Evolutionary conservation across 2,329 filamentous ascomycete genomes (phyloP), one percentile per base, ranked within the genome.

Genomic region (Xenosphaeropsis pyriputrescens): DNA sequence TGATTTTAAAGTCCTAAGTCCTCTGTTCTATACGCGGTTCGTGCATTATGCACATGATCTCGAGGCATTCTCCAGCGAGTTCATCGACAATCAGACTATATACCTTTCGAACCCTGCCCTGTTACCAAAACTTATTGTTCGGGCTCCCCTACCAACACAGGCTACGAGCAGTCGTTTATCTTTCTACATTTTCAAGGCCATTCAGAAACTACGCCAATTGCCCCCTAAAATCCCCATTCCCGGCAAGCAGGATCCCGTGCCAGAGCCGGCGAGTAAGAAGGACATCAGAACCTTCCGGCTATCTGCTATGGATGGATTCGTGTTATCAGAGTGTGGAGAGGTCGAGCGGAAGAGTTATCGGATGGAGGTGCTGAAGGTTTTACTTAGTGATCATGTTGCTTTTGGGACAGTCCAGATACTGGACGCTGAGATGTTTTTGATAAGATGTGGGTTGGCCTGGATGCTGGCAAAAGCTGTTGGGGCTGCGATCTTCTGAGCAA

Each of bases 1-100:
- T 5, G 68, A 70, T 32, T 57, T 83, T 35, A 67, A 66, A 38
- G 59, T 83, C 4, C 53, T 79, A 15, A 78, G 73, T 0, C 78
- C 79, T 1, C 62, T 59, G 0, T 85, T 85, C 50, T 85, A 85
- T 57, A 65, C 70, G 11, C 67, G 76, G 18, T 75, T 83, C 35
- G 63, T 75, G 1, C 65, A 70, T 44, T 81, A 83, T 49, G 61
- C 69, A 0, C 65, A 78, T 48, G 70, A 72, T 16, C 63, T 72
- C 14, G 72, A 79, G 46, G 75, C 72, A 1, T 59, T 82, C 19
- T 70, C 75, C 39, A 64, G 66, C 41, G 75, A 82, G 50, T 51
- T 72, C 49, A 53, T 68, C 33, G 72, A 75, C 41, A 78, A 67
- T 44, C 58, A 62, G 30, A 82, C 75, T 0, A 52, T 79, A 6